Evolutionary conservation across 805 yeast species (phyloP).

Genomic region (Candida berthetii): DNA sequence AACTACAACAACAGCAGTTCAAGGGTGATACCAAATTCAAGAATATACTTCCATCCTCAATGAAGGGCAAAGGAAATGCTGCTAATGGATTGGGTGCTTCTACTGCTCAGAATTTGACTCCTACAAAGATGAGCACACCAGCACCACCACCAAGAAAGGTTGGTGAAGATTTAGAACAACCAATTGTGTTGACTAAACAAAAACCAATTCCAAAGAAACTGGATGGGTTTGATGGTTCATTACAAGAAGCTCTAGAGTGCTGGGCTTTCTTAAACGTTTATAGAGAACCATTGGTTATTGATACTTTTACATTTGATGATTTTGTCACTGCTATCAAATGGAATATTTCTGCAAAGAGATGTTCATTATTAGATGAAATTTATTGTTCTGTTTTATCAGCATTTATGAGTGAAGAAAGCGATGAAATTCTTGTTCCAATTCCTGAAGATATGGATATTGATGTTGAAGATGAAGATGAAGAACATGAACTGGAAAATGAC

Average conservation of each 20-base stretch:
- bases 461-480: conserved; percentile 12
- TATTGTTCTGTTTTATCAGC: conserved; percentile 60
- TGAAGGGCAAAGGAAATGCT: background rate
- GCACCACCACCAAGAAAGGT: conserved; percentile 9
- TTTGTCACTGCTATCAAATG: conserved; percentile 42
- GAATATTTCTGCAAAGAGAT: conserved; percentile 42
- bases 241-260: conserved; percentile 47
- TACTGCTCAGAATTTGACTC: background rate
- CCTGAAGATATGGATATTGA: conserved; percentile 17
- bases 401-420: conserved; percentile 39
- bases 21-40: background rate
- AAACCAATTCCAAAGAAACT: conserved; percentile 16
- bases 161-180: conserved; percentile 12
- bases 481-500: conserved; percentile 9
- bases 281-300: conserved; percentile 56
- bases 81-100: background rate
- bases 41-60: background rate
- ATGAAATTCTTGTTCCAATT: conserved; percentile 23
- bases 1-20: background rate
- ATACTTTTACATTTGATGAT: conserved; percentile 76
- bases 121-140: background rate
- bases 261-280: conserved; percentile 77
- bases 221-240: conserved; percentile 12
- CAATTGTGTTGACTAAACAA: conserved; percentile 9
- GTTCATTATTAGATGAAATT: conserved; percentile 56